A percentile compares a stretch with the other conserved stretches of the same genome.
phyloP scores from a whole-genome alignment of 2,329 filamentous ascomycete genomes.

The Colletotrichum australisinense region DNA sequence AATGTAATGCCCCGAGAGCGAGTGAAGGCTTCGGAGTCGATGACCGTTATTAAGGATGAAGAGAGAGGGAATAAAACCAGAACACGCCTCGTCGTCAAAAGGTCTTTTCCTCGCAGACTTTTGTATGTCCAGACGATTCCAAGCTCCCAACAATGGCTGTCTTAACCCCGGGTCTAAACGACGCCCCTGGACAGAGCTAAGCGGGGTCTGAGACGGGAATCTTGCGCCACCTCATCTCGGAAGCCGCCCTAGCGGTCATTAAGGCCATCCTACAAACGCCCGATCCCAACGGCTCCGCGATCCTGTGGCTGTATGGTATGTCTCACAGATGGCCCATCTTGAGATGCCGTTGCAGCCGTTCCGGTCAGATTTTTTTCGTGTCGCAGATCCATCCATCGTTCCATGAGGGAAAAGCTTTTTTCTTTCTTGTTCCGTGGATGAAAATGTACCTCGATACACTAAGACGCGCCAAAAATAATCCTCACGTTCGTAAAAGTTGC shows the following conservation, averaged over 20 bases:
- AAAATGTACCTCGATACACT: not conserved
- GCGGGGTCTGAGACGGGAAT: conserved; percentile 23
- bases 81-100: not conserved
- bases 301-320: conserved; percentile 23
- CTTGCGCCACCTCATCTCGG: conserved; percentile 33
- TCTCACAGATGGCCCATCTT: not conserved
- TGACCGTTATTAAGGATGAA: not conserved
- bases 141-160: not conserved
- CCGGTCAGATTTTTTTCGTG: conserved; percentile 7
- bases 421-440: not conserved
- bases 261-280: not conserved
- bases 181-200: conserved; percentile 2
- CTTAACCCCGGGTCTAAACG: not conserved
- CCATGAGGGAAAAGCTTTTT: not conserved
- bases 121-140: not conserved
- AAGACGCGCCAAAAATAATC: not conserved
- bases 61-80: not conserved
- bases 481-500: not conserved
- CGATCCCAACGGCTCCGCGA: conserved; percentile 19
- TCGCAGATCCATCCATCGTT: not conserved
- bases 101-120: not conserved
- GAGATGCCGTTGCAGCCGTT: conserved; percentile 7
- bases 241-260: conserved; percentile 27
- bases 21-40: not conserved
- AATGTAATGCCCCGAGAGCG: conserved; percentile 4